Evolutionary conservation across 371 early-diverging fungal species (phyloP).

Genomic region (Apophysomyces variabilis): DNA sequence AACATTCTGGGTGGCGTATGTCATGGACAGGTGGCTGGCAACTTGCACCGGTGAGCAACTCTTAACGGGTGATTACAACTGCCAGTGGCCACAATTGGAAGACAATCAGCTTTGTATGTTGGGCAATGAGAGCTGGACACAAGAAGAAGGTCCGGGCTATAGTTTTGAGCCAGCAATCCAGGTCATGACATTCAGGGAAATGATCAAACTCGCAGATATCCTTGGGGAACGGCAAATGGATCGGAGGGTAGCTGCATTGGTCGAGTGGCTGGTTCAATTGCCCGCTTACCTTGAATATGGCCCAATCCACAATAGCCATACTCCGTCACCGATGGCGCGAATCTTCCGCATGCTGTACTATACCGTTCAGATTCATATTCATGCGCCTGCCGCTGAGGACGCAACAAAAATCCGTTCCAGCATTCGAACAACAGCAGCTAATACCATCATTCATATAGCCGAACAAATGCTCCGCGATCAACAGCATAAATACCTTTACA

Average conservation of each 20-base stretch:
- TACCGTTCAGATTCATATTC: conserved; percentile 41
- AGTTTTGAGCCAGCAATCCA: conserved; percentile 29
- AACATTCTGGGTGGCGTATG: conserved; percentile 44
- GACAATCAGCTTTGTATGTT: conserved; percentile 41
- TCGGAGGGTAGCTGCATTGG: conserved; percentile 20
- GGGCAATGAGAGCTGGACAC: conserved; percentile 12
- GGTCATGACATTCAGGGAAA: conserved; percentile 38
- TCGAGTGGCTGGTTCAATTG: conserved; percentile 44
- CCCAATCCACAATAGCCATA: conserved; percentile 19
- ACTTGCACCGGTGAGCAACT: conserved; percentile 23
- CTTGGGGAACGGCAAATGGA: conserved; percentile 18
- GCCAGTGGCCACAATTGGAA: conserved; percentile 43
- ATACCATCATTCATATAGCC: conserved; percentile 45
- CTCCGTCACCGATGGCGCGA: conserved; percentile 39
- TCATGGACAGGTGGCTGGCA: conserved; percentile 46
- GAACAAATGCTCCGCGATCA: conserved; percentile 39
- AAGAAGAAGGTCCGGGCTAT: not conserved
- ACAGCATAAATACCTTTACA: conserved; percentile 31
- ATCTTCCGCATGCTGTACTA: conserved; percentile 50
- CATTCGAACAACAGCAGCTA: conserved; percentile 40
- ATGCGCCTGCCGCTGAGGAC: conserved; percentile 7
- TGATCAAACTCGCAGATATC: conserved; percentile 41
- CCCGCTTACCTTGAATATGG: conserved; percentile 45
- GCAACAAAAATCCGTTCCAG: conserved; percentile 14
- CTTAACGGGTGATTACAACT: conserved; percentile 20